phyloP scores from a whole-genome alignment of 2,329 filamentous ascomycete genomes.

The Fusarium papillatum region DNA sequence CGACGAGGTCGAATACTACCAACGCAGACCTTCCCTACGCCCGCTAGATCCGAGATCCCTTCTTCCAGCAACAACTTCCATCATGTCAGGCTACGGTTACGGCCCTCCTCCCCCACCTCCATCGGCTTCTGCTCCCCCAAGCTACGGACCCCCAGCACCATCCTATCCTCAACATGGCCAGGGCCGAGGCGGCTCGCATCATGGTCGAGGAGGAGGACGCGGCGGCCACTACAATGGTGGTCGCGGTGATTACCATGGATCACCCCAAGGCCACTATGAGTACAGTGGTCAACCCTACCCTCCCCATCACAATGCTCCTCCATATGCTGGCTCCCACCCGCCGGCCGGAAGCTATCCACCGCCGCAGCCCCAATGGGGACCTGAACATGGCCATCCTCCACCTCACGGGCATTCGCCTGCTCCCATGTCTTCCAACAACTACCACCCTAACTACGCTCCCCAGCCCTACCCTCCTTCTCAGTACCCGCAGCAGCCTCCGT shows the following conservation, averaged over 20 bases:
- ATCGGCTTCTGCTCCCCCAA: slow-evolving; percentile 48
- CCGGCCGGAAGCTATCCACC: slow-evolving; percentile 53
- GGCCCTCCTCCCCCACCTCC: slow-evolving; percentile 67
- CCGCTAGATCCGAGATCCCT: background rate
- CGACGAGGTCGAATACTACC: background rate
- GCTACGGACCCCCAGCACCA: slow-evolving; percentile 55
- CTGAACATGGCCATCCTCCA: slow-evolving; percentile 56
- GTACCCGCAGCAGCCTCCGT: slow-evolving; percentile 60
- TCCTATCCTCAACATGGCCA: slow-evolving; percentile 54
- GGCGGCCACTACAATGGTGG: slow-evolving; percentile 54
- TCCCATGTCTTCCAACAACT: slow-evolving; percentile 66
- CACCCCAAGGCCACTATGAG: slow-evolving; percentile 55
- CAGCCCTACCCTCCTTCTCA: slow-evolving; percentile 63
- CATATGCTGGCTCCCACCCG: slow-evolving; percentile 51
- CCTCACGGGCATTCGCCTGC: slow-evolving; percentile 60
- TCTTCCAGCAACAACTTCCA: background rate
- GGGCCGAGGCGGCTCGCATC: slow-evolving; percentile 53
- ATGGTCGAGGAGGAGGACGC: slow-evolving; percentile 52
- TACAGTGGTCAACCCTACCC: slow-evolving; percentile 57
- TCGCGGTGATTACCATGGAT: slow-evolving; percentile 57
- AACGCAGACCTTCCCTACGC: background rate
- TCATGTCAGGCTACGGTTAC: slow-evolving; percentile 67
- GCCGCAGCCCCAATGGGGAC: slow-evolving; percentile 57
- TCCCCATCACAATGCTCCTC: slow-evolving; percentile 46
- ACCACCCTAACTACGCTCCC: slow-evolving; percentile 71